phyloP scores from a whole-genome alignment of 1,284 basidiomycete genomes.

The Ustilago loliicola region DNA sequence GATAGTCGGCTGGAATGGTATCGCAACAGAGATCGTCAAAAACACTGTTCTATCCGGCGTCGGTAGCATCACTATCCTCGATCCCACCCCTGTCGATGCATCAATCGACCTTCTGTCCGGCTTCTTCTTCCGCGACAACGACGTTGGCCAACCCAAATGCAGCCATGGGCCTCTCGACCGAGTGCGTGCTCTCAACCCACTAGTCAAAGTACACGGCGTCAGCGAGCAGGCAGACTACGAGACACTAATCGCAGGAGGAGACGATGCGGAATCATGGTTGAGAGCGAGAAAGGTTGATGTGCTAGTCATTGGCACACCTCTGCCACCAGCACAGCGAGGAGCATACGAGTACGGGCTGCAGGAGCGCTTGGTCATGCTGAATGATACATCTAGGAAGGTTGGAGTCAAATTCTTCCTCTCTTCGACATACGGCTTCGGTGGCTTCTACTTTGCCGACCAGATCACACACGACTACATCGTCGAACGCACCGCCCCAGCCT shows the following conservation, averaged over 20 bases:
- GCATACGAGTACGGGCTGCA: not conserved
- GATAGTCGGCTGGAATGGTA: conserved; percentile 82
- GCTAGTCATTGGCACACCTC: conserved; percentile 54
- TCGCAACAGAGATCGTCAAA: conserved; percentile 96
- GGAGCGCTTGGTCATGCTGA: conserved; percentile 78
- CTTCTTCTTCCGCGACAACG: conserved; percentile 93
- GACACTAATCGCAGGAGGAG: conserved; percentile 30
- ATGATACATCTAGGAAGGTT: conserved; percentile 77
- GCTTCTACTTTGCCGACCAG: conserved; percentile 94
- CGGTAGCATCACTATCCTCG: conserved; percentile 75
- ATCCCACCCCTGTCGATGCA: conserved; percentile 66
- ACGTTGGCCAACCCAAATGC: conserved; percentile 74
- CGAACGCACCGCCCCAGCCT: conserved; percentile 72
- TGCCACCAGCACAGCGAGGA: not conserved
- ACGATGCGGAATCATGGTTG: conserved; percentile 69
- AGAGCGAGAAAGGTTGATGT: conserved; percentile 72
- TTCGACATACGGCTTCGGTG: conserved; percentile 88
- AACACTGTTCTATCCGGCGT: conserved; percentile 80
- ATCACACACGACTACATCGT: conserved; percentile 87
- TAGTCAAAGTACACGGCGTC: conserved; percentile 80
- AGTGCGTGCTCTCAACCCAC: conserved; percentile 90
- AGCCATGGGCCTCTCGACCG: conserved; percentile 70
- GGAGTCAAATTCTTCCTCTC: conserved; percentile 80
- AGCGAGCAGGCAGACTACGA: conserved; percentile 28
- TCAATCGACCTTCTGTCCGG: conserved; percentile 86